Evolutionary conservation across 2,329 filamentous ascomycete genomes (phyloP).

Genomic region (Malbranchea cinnamomea): DNA sequence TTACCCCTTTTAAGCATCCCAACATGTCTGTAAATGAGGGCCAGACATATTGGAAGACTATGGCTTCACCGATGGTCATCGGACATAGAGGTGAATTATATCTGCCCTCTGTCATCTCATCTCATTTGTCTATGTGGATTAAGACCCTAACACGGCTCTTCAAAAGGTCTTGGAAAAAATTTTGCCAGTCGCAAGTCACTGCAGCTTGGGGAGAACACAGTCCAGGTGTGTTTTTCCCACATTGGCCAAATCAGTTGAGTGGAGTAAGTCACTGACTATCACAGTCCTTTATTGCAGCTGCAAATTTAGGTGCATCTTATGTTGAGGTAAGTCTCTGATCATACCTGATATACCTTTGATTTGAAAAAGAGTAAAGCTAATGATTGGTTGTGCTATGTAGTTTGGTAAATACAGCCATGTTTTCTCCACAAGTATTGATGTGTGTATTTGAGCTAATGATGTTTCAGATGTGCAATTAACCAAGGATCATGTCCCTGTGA

Average conservation of each 20-base stretch:
- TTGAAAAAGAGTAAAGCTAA: constrained; percentile 1
- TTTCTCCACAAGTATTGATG: neutral
- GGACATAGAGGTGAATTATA: constrained; percentile 41
- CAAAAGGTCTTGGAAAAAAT: constrained; percentile 73
- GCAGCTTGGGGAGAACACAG: constrained; percentile 90
- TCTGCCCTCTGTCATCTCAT: neutral
- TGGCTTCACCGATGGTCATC: constrained; percentile 73
- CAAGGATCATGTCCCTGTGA: constrained; percentile 96
- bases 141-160: constrained; percentile 38
- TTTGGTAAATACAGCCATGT: constrained; percentile 8
- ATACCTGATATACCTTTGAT: neutral
- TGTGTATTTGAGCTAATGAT: constrained; percentile 23
- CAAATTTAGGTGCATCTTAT: constrained; percentile 69
- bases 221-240: constrained; percentile 38
- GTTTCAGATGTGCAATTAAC: constrained; percentile 87
- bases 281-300: constrained; percentile 83
- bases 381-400: constrained; percentile 3
- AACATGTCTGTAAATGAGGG: constrained; percentile 84
- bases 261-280: constrained; percentile 9
- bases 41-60: constrained; percentile 92
- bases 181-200: constrained; percentile 67
- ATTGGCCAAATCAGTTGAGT: neutral
- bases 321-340: constrained; percentile 38
- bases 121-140: neutral
- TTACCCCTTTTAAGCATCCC: constrained; percentile 85